Base-by-base conservation (phyloP, 2,329 filamentous ascomycete genomes). In the Aspergillus proliferans region DNA sequence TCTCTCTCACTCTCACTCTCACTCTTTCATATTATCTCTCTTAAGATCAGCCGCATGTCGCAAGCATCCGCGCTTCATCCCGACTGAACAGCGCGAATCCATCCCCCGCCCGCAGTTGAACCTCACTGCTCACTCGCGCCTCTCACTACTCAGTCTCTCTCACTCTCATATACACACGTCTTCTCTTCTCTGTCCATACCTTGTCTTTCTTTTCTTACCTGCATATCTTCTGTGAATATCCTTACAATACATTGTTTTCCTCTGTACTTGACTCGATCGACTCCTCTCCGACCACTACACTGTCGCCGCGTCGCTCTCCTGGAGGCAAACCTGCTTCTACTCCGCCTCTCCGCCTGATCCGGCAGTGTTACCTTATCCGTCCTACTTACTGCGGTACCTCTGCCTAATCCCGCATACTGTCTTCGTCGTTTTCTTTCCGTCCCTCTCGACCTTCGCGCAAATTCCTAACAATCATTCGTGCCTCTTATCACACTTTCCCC, bases 71-170 rank as follows among this genome's bases (percentile, higher is more conserved):
- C 26, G 26, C 26, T 30, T 30, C 26, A 30, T 30, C 26, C 26
- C 26, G 26, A 30, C 26, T 30, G 10, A 30, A 30, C 26, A 26
- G 19, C 26, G 40, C 47, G 50, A 50, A 49, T 47, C 40, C 42
- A 46, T 46, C 48, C 51, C 46, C 49, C 44, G 49, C 47, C 46
- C 49, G 10, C 50, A 49, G 46, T 49, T 51, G 48, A 45, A 46
- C 47, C 10, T 50, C 42, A 21, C 33, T 42, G 34, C 47, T 46
- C 40, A 22, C 33, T 39, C 43, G 19, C 30, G 24, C 19, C 46
- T 42, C 28, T 48, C 48, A 48, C 48, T 48, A 46, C 49, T 47
- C 39, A n/a, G n/a, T n/a, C n/a, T 15, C 15, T 15, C 15, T 36
- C 34, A 47, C 45, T 34, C 36, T 42, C 22, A 42, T 42, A 28